Percentiles rank a stretch among this genome's conserved stretches.
Conservation (phyloP, 805 yeast genomes). For the Groenewaldozyma salmanticensis region DNA sequence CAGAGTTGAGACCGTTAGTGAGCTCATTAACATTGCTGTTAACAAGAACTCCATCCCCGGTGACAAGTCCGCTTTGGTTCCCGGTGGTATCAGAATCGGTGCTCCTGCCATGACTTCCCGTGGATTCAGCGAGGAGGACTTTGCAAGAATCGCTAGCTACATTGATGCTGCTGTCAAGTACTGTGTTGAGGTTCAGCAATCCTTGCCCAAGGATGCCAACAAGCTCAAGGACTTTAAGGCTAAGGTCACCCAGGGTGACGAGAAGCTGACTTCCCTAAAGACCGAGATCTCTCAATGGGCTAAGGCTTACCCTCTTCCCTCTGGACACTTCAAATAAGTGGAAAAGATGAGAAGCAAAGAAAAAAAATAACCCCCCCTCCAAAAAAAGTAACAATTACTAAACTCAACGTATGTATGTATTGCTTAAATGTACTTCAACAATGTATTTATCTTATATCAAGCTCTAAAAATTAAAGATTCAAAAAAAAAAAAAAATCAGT, state of each 20-base stretch:
- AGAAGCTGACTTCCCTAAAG: constrained; percentile 55
- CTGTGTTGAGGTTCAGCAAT: constrained; percentile 65
- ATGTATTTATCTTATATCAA: constrained; percentile 2
- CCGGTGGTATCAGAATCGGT: constrained; percentile 96
- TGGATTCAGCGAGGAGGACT: constrained; percentile 86
- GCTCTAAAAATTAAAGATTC: neutral
- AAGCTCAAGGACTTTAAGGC: constrained; percentile 93
- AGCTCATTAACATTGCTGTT: constrained; percentile 86
- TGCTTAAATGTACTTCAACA: neutral
- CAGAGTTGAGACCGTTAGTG: constrained; percentile 90
- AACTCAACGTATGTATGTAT: neutral
- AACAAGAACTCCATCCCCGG: constrained; percentile 98
- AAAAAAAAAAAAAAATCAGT: too few relatives aligned
- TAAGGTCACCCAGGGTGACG: constrained; percentile 61
- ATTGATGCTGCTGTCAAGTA: constrained; percentile 70
- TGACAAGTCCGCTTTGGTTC: constrained; percentile 91
- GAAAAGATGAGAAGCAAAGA: too few relatives aligned
- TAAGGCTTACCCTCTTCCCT: constrained; percentile 35
- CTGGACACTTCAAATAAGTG: constrained; percentile 18
- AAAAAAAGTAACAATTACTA: too few relatives aligned
- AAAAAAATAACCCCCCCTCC: too few relatives aligned
- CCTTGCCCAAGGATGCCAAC: constrained; percentile 86
- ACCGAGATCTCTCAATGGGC: constrained; percentile 84
- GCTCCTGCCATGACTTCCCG: constrained; percentile 99
- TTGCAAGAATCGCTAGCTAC: constrained; percentile 66